These are phyloP conservation scores for rapeseed (Brassica napus) DNA, from an alignment of 345 rosid species.

Conservation along the genomic window Da-Ae NC_063450.1:53586501-53587000, in stretches of 20 bases:
- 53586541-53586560: slow-evolving; percentile 44
- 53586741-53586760: slow-evolving; percentile 16
- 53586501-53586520: not conserved
- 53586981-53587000: not conserved
- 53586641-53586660: slow-evolving; percentile 49
- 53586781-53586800: not conserved
- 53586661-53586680: slow-evolving; percentile 49
- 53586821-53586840: no score
- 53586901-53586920: no score
- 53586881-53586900: no score
- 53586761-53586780: not conserved
- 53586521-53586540: slow-evolving; percentile 43
- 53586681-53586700: slow-evolving; percentile 49
- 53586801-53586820: not conserved
- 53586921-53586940: no score
- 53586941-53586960: not conserved
- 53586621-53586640: slow-evolving; percentile 46
- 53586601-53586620: not conserved
- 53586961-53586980: not conserved
- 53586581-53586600: not conserved
- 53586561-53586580: slow-evolving; percentile 13
- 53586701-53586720: slow-evolving; percentile 43
- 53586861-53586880: no score
- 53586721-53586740: slow-evolving; percentile 55
- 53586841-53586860: no score